These are phyloP conservation scores for Basipetospora chlamydospora DNA, from an alignment of 2,329 filamentous ascomycete genomes.

Conservation along the genomic window DNA sequence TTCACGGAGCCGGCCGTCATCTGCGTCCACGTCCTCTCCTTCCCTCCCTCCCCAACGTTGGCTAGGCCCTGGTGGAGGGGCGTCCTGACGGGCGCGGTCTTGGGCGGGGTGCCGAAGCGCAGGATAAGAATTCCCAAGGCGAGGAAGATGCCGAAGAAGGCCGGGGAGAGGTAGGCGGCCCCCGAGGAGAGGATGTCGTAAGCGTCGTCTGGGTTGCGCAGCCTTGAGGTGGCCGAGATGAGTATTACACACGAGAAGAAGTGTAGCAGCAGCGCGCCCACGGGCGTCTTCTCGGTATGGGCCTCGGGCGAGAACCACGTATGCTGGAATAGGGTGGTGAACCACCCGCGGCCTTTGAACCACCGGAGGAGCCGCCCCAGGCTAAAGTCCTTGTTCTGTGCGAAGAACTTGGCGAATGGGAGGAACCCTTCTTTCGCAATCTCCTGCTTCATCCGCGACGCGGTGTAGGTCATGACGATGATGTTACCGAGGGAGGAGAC, in stretches of 20 bases:
- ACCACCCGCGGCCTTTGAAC: constrained; percentile 17
- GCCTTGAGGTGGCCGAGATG: constrained; percentile 18
- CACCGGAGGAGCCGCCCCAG: constrained; percentile 18
- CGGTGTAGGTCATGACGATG: constrained; percentile 40
- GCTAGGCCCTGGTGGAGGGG: constrained; percentile 3
- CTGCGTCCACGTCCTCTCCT: constrained; percentile 14
- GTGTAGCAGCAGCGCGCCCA: constrained; percentile 20
- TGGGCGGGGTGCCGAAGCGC: constrained; percentile 18
- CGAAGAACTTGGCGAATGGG: constrained; percentile 34
- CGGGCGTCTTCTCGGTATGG: constrained; percentile 20
- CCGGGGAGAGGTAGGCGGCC: constrained; percentile 19
- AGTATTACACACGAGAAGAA: constrained; percentile 19
- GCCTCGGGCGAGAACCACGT: constrained; percentile 19
- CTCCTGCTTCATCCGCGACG: constrained; percentile 42
- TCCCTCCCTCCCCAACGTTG: constrained; percentile 4
- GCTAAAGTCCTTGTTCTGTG: constrained; percentile 20
- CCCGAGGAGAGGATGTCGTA: constrained; percentile 18
- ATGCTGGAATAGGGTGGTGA: constrained; percentile 13
- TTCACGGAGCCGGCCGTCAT: constrained; percentile 18
- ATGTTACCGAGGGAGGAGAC: constrained; percentile 42
- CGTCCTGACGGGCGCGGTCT: constrained; percentile 8
- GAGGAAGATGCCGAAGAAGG: constrained; percentile 19
- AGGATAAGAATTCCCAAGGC: constrained; percentile 21
- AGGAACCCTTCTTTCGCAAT: constrained; percentile 44
- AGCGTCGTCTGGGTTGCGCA: constrained; percentile 11